Percentiles rank a stretch among this genome's conserved stretches.
phyloP scores from a whole-genome alignment of 2,329 filamentous ascomycete species.

The Dactylellina drechsleri region DNA sequence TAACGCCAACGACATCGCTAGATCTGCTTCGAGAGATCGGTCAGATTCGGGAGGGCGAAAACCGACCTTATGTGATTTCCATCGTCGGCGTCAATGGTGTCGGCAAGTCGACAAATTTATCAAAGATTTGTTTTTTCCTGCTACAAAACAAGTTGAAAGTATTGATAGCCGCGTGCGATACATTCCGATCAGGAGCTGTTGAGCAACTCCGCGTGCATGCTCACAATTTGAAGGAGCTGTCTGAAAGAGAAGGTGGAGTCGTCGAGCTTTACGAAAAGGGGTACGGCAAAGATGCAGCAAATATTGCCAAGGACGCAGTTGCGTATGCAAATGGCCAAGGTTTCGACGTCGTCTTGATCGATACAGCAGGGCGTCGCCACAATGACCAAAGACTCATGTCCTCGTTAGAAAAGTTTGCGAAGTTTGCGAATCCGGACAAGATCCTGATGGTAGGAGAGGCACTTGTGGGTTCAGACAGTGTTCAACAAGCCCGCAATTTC shows the following conservation, averaged over 20 bases:
- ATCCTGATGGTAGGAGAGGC: slow-evolving; percentile 97
- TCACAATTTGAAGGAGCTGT: slow-evolving; percentile 89
- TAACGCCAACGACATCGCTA: slow-evolving; percentile 92
- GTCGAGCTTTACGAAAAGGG: slow-evolving; percentile 97
- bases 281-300: slow-evolving; percentile 96
- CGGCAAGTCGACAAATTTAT: slow-evolving; percentile 96
- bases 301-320: slow-evolving; percentile 95
- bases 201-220: slow-evolving; percentile 97
- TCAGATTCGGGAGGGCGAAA: slow-evolving; percentile 70
- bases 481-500: slow-evolving; percentile 95
- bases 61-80: slow-evolving; percentile 93
- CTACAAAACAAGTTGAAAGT: slow-evolving; percentile 97
- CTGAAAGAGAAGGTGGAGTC: slow-evolving; percentile 80
- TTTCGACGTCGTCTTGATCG: slow-evolving; percentile 95
- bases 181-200: slow-evolving; percentile 95
- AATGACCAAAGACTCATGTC: slow-evolving; percentile 98
- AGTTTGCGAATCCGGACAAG: slow-evolving; percentile 95
- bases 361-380: slow-evolving; percentile 92
- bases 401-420: slow-evolving; percentile 94
- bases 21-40: slow-evolving; percentile 95
- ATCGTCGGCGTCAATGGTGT: slow-evolving; percentile 99
- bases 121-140: slow-evolving; percentile 97
- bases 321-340: slow-evolving; percentile 76
- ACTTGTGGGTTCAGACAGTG: slow-evolving; percentile 92
- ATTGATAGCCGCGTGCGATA: slow-evolving; percentile 92